Percentiles rank a stretch among this genome's conserved stretches.
These are phyloP conservation scores for Chrysoporthe puriensis DNA, from an alignment of 2,329 filamentous ascomycete genomes.

Conservation along the genomic window DNA sequence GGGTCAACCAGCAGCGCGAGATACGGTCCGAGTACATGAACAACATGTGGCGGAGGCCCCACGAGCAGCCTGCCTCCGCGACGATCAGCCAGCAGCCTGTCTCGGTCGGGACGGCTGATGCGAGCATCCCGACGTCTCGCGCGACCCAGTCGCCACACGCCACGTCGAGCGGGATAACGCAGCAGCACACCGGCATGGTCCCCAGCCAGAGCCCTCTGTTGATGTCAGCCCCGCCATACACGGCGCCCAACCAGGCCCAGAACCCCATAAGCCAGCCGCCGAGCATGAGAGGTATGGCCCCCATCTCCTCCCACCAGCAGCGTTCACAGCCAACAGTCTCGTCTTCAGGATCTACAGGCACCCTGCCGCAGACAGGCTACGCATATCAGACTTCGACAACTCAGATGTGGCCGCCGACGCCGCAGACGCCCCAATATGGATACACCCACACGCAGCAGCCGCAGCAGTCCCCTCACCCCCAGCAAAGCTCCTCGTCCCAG, in stretches of 20 bases:
- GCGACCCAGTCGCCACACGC: conserved; percentile 63
- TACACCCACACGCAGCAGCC: conserved; percentile 50
- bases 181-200: conserved; percentile 58
- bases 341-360: conserved; percentile 56
- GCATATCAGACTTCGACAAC: conserved; percentile 62
- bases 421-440: conserved; percentile 64
- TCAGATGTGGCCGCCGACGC: conserved; percentile 70
- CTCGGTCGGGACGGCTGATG: conserved; percentile 45
- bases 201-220: conserved; percentile 67
- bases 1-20: conserved; percentile 77
- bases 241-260: conserved; percentile 72
- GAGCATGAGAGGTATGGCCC: conserved; percentile 68
- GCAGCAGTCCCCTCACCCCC: conserved; percentile 46
- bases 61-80: conserved; percentile 69
- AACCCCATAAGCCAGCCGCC: conserved; percentile 73
- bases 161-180: conserved; percentile 52
- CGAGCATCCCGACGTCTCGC: conserved; percentile 53
- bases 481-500: conserved; percentile 63
- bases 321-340: conserved; percentile 68
- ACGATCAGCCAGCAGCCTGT: conserved; percentile 46
- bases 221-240: conserved; percentile 69
- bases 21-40: conserved; percentile 81
- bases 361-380: conserved; percentile 59
- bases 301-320: conserved; percentile 57
- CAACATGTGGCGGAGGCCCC: conserved; percentile 79